Evolutionary conservation across 345 rosid genomes (phyloP).

Genomic region (Ceriops zippeliana): DNA sequence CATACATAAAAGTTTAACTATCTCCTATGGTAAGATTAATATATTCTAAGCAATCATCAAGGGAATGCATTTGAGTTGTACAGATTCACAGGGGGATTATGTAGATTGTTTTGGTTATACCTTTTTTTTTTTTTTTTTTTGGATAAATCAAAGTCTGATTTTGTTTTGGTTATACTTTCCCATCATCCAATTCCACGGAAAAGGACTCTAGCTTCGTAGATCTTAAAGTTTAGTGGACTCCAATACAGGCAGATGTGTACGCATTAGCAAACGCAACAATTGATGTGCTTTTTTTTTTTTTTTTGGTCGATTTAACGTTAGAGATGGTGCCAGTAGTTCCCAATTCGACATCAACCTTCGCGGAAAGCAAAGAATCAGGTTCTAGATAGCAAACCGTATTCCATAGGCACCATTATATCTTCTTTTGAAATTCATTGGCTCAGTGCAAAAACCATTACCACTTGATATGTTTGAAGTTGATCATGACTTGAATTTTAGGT

Average conservation of each 20-base stretch:
- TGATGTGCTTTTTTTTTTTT: too few species aligned
- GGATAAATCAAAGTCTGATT: too few species aligned
- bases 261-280: not conserved
- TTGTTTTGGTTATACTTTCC: slow-evolving; percentile 18
- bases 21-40: too few species aligned
- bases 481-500: too few species aligned
- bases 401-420: slow-evolving; percentile 9
- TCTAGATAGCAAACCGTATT: not conserved
- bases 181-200: slow-evolving; percentile 13
- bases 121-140: too few species aligned
- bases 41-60: slow-evolving; percentile 18
- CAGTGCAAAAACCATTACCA: not conserved
- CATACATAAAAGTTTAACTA: not conserved
- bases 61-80: slow-evolving; percentile 18
- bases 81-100: slow-evolving; percentile 38
- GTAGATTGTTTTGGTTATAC: slow-evolving; percentile 15
- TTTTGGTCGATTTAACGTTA: too few species aligned
- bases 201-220: not conserved
- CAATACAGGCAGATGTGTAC: slow-evolving; percentile 8
- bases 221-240: slow-evolving; percentile 7
- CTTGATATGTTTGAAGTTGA: too few species aligned
- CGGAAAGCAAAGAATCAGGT: not conserved
- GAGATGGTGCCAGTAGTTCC: slow-evolving; percentile 8
- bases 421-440: slow-evolving; percentile 16
- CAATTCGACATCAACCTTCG: slow-evolving; percentile 21